Base-by-base conservation (phyloP, 805 yeast species). In the Cyberlindnera xylosilytica region DNA sequence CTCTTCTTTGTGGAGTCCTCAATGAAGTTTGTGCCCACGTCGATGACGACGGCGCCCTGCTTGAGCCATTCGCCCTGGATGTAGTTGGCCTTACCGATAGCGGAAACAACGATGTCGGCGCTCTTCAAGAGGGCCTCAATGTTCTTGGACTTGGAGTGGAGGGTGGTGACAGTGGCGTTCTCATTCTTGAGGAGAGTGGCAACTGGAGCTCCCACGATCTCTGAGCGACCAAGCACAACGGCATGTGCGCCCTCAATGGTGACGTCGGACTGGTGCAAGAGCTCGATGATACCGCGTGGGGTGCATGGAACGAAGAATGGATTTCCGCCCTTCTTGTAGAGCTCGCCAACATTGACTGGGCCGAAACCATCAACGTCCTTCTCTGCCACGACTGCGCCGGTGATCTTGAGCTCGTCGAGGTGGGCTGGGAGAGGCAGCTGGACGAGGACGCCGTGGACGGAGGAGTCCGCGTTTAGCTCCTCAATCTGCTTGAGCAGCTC, bases 291-390 rank as follows among this genome's bases (percentile, higher is more conserved):
- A 24, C 95, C 95, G 62, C 83, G 75, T 39, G 95, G 95, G 16
- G 95, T 86, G 62, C 95, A 86, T 30, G 95, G 95, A 55, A 82
- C 68, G 63, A 81, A 86, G 43, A 62, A 61, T 29, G 95, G 93
- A 17, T 69, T 56, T 32, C 91, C 93, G 46, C 80, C 82, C 60
- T 74, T 81, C 59, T 85, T 85, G 51, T 83, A 72, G 51, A 86
- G 70, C 58, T 84, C 90, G 42, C 93, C 93, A 31, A 82, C 80
- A 60, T 86, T 86, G 66, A 63, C 77, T 44, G 87, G 81, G 41
- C 86, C 87, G 56, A 86, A 84, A 1, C 95, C 95, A 62, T 86
- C 95, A 29, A 86, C 91, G 56, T 86, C 95, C 59, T 86, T 86
- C 38, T 71, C 70, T 29, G 79, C 76, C 24, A 69, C 61, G 18